Percentiles rank a stretch among this genome's conserved stretches.
phyloP scores from a whole-genome alignment of 352 stramenopile genomes.

The Globisporangium polare region DNA sequence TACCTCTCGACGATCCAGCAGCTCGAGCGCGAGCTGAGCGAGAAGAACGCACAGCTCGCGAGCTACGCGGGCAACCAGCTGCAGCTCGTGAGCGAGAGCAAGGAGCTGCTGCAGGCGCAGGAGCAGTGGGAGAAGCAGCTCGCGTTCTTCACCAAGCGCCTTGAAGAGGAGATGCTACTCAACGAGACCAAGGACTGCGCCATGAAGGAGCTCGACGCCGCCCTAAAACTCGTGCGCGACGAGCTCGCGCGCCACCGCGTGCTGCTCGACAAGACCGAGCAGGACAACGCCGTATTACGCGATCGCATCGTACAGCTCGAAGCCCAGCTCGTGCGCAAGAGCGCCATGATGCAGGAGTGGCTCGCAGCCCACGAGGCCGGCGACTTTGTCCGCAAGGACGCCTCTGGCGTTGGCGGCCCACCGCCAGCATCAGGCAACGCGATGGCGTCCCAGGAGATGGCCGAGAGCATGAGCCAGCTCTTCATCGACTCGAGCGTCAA shows the following conservation, averaged over 20 bases:
- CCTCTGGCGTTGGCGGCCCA: too few relatives aligned
- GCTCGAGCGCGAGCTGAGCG: conserved; percentile 64
- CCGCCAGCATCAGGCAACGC: neutral
- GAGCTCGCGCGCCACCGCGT: conserved; percentile 55
- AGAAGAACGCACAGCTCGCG: conserved; percentile 58
- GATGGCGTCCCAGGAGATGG: conserved; percentile 40
- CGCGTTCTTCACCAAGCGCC: conserved; percentile 42
- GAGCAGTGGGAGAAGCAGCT: conserved; percentile 58
- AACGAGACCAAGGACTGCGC: conserved; percentile 64
- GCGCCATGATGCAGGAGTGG: conserved; percentile 56
- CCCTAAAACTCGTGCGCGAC: conserved; percentile 39
- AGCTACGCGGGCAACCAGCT: conserved; percentile 53
- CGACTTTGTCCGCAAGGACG: conserved; percentile 10
- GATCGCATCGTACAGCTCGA: conserved; percentile 42
- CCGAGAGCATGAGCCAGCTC: conserved; percentile 43
- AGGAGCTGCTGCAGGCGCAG: conserved; percentile 62
- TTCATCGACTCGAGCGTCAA: conserved; percentile 22
- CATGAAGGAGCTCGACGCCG: conserved; percentile 59
- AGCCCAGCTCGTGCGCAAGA: conserved; percentile 56
- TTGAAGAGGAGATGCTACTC: conserved; percentile 61
- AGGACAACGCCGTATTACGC: conserved; percentile 33
- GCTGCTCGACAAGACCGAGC: conserved; percentile 52
- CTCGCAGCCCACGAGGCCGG: conserved; percentile 37
- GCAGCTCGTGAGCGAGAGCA: conserved; percentile 65
- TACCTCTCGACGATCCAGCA: conserved; percentile 65